Evolutionary conservation across 345 rosid genomes (phyloP).

Genomic region (Gossypium stocksii): DNA sequence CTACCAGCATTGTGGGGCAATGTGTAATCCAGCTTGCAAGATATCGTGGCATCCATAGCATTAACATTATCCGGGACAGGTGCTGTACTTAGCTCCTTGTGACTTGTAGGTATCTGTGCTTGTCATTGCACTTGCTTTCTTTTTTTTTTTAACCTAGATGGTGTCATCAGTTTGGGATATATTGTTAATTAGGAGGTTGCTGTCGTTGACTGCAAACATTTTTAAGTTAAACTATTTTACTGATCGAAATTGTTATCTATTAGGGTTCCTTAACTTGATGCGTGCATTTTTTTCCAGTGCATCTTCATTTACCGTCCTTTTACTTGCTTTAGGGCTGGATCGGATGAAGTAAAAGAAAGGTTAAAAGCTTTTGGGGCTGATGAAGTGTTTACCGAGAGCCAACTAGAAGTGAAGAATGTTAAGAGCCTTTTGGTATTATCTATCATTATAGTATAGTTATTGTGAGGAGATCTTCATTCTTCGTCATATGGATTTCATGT

Average conservation of each 20-base stretch:
- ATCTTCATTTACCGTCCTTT: neutral
- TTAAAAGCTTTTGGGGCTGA: constrained; percentile 72
- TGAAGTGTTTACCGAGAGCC: constrained; percentile 70
- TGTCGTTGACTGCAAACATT: neutral
- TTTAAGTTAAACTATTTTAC: neutral
- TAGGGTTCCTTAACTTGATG: neutral
- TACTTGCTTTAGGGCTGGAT: constrained; percentile 48
- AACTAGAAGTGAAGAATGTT: constrained; percentile 71
- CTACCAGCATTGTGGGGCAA: constrained; percentile 86
- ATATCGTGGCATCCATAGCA: constrained; percentile 57
- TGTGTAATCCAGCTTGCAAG: constrained; percentile 82
- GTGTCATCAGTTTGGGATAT: neutral
- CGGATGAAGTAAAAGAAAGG: constrained; percentile 61
- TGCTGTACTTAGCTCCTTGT: constrained; percentile 14
- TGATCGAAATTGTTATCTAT: neutral
- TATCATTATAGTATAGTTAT: neutral
- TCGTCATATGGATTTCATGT: neutral
- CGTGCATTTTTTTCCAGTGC: neutral
- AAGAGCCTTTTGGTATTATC: constrained; percentile 69
- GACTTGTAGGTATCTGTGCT: too few species aligned
- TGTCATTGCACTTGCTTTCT: neutral
- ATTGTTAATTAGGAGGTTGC: neutral
- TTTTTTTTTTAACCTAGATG: neutral
- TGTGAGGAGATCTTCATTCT: neutral
- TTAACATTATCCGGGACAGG: constrained; percentile 85